Conservation (phyloP, 2,329 filamentous ascomycete species). For the Periglandula ipomoeae region DNA sequence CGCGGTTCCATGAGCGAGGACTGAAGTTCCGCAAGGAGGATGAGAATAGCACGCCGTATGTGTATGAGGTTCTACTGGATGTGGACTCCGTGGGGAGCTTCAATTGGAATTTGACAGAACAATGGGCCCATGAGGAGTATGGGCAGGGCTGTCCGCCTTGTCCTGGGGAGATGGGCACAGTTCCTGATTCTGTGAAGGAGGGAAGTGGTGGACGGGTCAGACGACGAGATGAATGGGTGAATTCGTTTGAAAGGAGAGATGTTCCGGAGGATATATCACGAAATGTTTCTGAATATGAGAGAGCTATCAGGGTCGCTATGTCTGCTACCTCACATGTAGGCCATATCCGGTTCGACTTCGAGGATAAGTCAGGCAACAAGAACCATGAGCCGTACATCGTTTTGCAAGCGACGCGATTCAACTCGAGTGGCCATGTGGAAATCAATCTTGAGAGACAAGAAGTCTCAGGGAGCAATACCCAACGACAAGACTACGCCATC, state of each 20-base stretch:
- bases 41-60: slow-evolving; percentile 34
- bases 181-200: slow-evolving; percentile 15
- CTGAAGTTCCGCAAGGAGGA: slow-evolving; percentile 31
- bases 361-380: slow-evolving; percentile 6
- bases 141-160: slow-evolving; percentile 29
- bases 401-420: slow-evolving; percentile 33
- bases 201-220: slow-evolving; percentile 31
- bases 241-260: slow-evolving; percentile 14
- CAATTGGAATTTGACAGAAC: slow-evolving; percentile 27
- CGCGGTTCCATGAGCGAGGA: slow-evolving; percentile 31
- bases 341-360: slow-evolving; percentile 31
- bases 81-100: slow-evolving; percentile 22
- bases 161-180: slow-evolving; percentile 17
- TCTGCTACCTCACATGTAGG: slow-evolving; percentile 33
- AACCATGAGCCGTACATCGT: slow-evolving; percentile 26
- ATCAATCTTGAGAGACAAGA: slow-evolving; percentile 28
- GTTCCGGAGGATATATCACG: background rate
- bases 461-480: slow-evolving; percentile 33
- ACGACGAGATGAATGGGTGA: background rate
- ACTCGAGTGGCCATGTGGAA: slow-evolving; percentile 34
- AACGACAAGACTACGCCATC: slow-evolving; percentile 35
- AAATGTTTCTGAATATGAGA: slow-evolving; percentile 8
- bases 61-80: slow-evolving; percentile 35
- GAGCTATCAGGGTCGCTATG: slow-evolving; percentile 24
- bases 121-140: slow-evolving; percentile 20